These are phyloP conservation scores for Hypoxylon sp. DNA, from an alignment of 2,329 filamentous ascomycete genomes.

Conservation along the genomic window DNA sequence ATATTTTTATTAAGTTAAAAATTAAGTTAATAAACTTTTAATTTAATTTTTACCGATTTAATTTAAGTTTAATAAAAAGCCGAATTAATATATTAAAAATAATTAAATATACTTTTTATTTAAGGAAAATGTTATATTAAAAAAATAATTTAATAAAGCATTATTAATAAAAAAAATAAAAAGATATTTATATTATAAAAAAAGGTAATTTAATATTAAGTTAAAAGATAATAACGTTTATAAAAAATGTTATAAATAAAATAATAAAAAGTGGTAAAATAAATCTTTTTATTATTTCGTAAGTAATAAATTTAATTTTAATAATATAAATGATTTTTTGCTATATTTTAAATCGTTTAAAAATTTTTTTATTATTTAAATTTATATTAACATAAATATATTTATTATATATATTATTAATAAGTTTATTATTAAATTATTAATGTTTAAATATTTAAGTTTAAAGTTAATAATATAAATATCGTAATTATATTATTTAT, in stretches of 20 bases:
- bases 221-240: slow-evolving; percentile 1
- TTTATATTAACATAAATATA: neutral
- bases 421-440: neutral
- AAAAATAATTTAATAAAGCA: neutral
- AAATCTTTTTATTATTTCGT: neutral
- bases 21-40: neutral
- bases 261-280: neutral
- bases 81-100: neutral
- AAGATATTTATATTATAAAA: neutral
- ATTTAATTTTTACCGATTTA: neutral
- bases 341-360: neutral
- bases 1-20: no score
- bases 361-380: neutral
- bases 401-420: slow-evolving; percentile 1
- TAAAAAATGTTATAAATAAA: neutral
- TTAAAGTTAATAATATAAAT: slow-evolving; percentile 13
- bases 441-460: slow-evolving; percentile 5
- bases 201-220: slow-evolving; percentile 2
- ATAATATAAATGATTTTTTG: neutral
- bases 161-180: slow-evolving; percentile 1
- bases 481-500: slow-evolving; percentile 4
- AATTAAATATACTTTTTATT: slow-evolving; percentile 1
- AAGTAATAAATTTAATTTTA: slow-evolving; percentile 6
- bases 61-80: neutral
- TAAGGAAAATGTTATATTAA: neutral